Base-by-base conservation (phyloP, 73 alveolate genomes). In the Tetrahymena thermophila region DNA sequence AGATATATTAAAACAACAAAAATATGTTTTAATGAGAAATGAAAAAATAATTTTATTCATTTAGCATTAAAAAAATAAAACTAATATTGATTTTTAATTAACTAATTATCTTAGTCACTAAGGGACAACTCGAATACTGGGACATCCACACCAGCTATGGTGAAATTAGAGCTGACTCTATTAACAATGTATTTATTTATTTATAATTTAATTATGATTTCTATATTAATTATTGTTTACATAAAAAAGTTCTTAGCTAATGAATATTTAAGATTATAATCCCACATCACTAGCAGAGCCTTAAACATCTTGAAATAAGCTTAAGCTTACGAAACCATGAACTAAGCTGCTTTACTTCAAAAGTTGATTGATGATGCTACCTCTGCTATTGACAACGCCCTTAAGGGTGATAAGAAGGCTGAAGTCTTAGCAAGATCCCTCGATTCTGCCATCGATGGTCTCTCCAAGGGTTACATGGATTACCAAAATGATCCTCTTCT, bases 61-160 rank as follows among this genome's bases (percentile, higher is more conserved):
- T 50, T 1, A 50, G 0, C 15, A 15, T 19, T 7, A 19, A 9
- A 50, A 50, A 15, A 50, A 15, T 19, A 19, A 50, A 19, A 50
- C 15, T 50, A 50, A 19, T 10, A 11, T 50, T 11, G 15, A 19
- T 15, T 50, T 50, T 43, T 5, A 14, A 11, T 42, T 42, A 42
- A 43, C 1, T 43, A 43, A 43, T 16, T 14, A 50, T 19, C 15
- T 50, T 50, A 85, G 93, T 56, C 50, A 94, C 97, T 35, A 95
- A 95, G 95, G 97, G 97, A 28, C 94, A 95, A 89, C 93, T 95
- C n/a, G 97, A 95, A 95, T 95, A 85, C 94, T 94, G 97, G 34
- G 43, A 89, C 57, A 55, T 95, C 58, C 97, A 95, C 93, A 95
- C 93, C 43, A 89, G 94, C 57, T 95, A 43, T 35, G 85, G 93